Percentiles rank a stretch among this genome's conserved stretches.
Conservation (phyloP, 2,329 filamentous ascomycete species). For the Geosmithia putterillii region DNA sequence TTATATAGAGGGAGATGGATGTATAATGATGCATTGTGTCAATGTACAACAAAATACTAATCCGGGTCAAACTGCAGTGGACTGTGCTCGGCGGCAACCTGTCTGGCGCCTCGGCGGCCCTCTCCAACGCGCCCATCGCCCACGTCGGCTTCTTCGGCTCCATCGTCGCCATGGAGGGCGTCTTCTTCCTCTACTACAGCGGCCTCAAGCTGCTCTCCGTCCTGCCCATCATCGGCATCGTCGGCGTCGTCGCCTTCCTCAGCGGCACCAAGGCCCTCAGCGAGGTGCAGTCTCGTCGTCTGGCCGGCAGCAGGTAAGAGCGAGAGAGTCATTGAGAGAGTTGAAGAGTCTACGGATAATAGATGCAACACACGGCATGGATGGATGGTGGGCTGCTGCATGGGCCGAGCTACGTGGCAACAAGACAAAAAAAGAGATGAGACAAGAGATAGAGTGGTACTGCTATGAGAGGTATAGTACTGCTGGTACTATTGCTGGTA, state of each 20-base stretch:
- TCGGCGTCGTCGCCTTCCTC: conserved; percentile 63
- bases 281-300: conserved; percentile 79
- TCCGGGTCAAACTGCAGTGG: conserved; percentile 46
- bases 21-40: background rate
- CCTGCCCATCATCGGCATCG: conserved; percentile 57
- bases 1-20: background rate
- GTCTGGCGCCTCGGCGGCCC: conserved; percentile 62
- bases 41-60: conserved; percentile 7
- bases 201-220: conserved; percentile 87
- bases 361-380: background rate
- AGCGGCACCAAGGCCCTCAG: conserved; percentile 83
- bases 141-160: conserved; percentile 81
- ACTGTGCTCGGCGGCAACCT: conserved; percentile 70
- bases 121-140: conserved; percentile 64
- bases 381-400: background rate
- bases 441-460: background rate
- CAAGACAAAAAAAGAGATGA: background rate
- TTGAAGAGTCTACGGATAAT: too few species aligned
- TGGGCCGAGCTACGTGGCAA: background rate
- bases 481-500: too few species aligned
- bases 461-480: too few species aligned
- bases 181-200: conserved; percentile 92
- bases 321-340: background rate
- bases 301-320: conserved; percentile 54
- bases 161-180: conserved; percentile 73